Conservation (phyloP, 2,329 filamentous ascomycete genomes). For the Bipolaris victoriae region DNA sequence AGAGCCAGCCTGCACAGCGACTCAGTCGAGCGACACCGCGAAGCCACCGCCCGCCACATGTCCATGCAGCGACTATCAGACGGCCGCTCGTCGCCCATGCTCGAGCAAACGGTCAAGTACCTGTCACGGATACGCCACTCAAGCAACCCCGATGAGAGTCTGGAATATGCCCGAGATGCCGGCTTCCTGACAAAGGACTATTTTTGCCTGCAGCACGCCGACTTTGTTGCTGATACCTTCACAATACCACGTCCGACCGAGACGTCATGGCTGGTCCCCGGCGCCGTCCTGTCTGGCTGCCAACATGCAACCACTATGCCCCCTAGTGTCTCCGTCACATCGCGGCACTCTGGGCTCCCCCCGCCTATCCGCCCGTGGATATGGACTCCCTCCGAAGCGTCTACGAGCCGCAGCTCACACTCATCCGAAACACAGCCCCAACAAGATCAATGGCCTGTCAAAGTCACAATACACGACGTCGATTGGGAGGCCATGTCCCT, state of each 20-base stretch:
- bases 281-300: slow-evolving; percentile 65
- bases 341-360: slow-evolving; percentile 31
- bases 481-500: slow-evolving; percentile 67
- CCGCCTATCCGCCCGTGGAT: slow-evolving; percentile 49
- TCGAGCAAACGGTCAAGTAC: slow-evolving; percentile 68
- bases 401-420: slow-evolving; percentile 29
- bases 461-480: slow-evolving; percentile 68
- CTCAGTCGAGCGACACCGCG: slow-evolving; percentile 8
- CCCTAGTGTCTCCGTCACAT: slow-evolving; percentile 24
- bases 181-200: slow-evolving; percentile 61
- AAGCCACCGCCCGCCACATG: slow-evolving; percentile 4
- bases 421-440: slow-evolving; percentile 37
- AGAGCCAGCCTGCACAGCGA: slow-evolving; percentile 23
- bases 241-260: slow-evolving; percentile 58
- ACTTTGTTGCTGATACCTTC: slow-evolving; percentile 64
- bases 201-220: slow-evolving; percentile 59
- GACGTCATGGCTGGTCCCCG: slow-evolving; percentile 68
- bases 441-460: slow-evolving; percentile 70
- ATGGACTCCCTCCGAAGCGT: slow-evolving; percentile 39
- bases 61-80: slow-evolving; percentile 21
- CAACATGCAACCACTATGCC: slow-evolving; percentile 61
- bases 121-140: slow-evolving; percentile 64
- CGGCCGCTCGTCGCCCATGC: slow-evolving; percentile 41
- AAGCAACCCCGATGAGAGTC: slow-evolving; percentile 60
- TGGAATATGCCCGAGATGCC: slow-evolving; percentile 59